Base-by-base conservation (phyloP, 2,329 filamentous ascomycete genomes). In the Dactylellina leptospora region DNA sequence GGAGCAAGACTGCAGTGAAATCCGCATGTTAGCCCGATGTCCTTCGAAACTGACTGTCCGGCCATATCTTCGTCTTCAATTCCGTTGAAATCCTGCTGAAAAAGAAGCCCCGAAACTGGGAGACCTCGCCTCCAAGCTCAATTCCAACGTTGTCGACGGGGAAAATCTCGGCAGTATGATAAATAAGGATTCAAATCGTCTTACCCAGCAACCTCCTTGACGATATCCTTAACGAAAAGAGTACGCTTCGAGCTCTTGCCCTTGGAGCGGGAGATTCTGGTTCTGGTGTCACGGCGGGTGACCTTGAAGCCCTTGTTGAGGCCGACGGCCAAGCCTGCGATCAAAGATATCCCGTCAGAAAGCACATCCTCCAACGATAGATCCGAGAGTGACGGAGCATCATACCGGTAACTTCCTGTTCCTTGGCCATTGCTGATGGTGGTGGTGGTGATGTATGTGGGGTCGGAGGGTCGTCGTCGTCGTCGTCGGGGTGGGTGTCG, bases 191-290 rank as follows among this genome's bases (percentile, higher is more conserved):
- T 6, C 30, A 45, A 45, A 20, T 20, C 40, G 4, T 86, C 89
- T 80, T 88, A 92, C 90, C 90, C 95, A 83, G 93, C 89, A 83
- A 97, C 95, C 86, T 99, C 95, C 87, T 96, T 96, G 83, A 96
- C 92, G 82, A 99, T 90, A 81, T 97, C 93, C 79, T 95, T 88
- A 79, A 97, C 93, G 85, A 99, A 97, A 79, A 90, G 88, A 79
- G 95, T 97, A 81, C 93, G 89, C 89, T 96, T 96, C 86, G 91
- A 96, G 81, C 96, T 85, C 84, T 95, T 91, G 79, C 95, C 95
- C 88, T 97, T 97, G 85, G 88, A 93, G 79, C 89, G 86, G 80
- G 88, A 91, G 80, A 93, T 87, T 80, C 89, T 87, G 80, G 87
- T 87, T 86, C 92, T 93, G 82, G 84, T 82, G 80, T 90, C 88